Evolutionary conservation across 2,329 filamentous ascomycete species (phyloP).

Genomic region (Fusarium cyanostomum): DNA sequence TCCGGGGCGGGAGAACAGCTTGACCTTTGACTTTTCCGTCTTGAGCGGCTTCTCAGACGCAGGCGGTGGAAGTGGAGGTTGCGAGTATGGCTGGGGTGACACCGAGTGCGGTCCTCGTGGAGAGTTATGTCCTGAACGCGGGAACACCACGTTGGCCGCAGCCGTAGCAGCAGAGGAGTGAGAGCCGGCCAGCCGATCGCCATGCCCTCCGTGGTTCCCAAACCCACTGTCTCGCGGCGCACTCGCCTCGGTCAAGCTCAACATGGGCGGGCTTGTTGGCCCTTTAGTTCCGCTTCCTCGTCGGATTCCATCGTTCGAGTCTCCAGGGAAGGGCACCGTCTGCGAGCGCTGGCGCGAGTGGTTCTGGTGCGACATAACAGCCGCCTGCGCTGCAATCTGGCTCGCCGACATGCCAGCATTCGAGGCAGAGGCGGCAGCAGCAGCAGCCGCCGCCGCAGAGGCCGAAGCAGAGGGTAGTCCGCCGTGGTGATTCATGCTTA

Average conservation of each 20-base stretch:
- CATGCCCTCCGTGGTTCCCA: constrained; percentile 54
- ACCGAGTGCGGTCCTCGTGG: constrained; percentile 53
- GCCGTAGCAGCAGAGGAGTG: constrained; percentile 73
- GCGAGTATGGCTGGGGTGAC: constrained; percentile 50
- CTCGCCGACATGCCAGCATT: constrained; percentile 66
- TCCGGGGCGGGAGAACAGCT: constrained; percentile 81
- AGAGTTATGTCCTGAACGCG: constrained; percentile 67
- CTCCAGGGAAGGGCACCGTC: constrained; percentile 70
- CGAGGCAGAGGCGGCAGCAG: constrained; percentile 52
- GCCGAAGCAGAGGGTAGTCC: constrained; percentile 23
- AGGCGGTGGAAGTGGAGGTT: constrained; percentile 50
- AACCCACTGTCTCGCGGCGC: constrained; percentile 67
- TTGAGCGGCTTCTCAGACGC: constrained; percentile 67
- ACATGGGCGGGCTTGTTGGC: constrained; percentile 68
- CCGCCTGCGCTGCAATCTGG: constrained; percentile 82
- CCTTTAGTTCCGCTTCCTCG: constrained; percentile 57
- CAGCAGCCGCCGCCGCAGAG: constrained; percentile 35
- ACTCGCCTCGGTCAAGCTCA: constrained; percentile 73
- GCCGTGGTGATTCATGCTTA: constrained; percentile 54
- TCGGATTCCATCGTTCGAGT: constrained; percentile 55
- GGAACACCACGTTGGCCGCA: constrained; percentile 77
- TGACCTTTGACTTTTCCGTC: constrained; percentile 79
- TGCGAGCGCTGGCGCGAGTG: constrained; percentile 74
- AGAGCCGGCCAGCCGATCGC: constrained; percentile 65
- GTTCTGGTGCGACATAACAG: constrained; percentile 72